A percentile compares a stretch with the other conserved stretches of the same genome.
Evolutionary conservation across 495 filamentous ascomycete species (phyloP).

Genomic region (Monascus purpureus): DNA sequence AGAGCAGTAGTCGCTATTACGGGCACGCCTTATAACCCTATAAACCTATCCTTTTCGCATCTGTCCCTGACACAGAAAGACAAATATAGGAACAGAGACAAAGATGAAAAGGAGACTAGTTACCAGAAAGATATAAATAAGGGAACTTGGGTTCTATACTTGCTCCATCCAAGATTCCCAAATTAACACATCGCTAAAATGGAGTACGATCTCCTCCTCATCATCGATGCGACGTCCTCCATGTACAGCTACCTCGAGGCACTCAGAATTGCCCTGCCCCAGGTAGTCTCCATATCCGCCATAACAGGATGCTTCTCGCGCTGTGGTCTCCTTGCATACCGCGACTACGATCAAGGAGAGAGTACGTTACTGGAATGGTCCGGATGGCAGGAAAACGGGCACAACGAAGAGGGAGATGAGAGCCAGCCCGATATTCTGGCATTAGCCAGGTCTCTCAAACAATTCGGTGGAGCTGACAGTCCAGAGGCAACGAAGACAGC

Average conservation of each 20-base stretch:
- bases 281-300: conserved; percentile 29
- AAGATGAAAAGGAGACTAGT: too few species aligned
- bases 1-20: too few species aligned
- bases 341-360: conserved; percentile 21
- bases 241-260: conserved; percentile 25
- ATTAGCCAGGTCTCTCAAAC: conserved; percentile 2
- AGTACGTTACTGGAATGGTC: conserved; percentile 22
- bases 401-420: neutral
- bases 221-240: conserved; percentile 30
- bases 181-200: too few species aligned
- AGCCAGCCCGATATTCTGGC: conserved; percentile 5
- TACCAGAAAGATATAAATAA: too few species aligned
- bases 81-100: too few species aligned
- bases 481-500: conserved; percentile 32
- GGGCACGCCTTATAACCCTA: too few species aligned
- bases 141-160: too few species aligned
- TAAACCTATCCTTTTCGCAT: too few species aligned
- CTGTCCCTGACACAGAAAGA: too few species aligned
- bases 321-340: conserved; percentile 29
- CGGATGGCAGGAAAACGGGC: conserved; percentile 18
- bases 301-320: conserved; percentile 29
- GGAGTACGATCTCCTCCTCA: conserved; percentile 9
- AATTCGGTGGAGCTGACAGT: conserved; percentile 16
- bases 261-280: conserved; percentile 24
- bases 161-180: too few species aligned